Evolutionary conservation across 139 green algal species (phyloP).

Genomic region (Chlorella sp.): DNA sequence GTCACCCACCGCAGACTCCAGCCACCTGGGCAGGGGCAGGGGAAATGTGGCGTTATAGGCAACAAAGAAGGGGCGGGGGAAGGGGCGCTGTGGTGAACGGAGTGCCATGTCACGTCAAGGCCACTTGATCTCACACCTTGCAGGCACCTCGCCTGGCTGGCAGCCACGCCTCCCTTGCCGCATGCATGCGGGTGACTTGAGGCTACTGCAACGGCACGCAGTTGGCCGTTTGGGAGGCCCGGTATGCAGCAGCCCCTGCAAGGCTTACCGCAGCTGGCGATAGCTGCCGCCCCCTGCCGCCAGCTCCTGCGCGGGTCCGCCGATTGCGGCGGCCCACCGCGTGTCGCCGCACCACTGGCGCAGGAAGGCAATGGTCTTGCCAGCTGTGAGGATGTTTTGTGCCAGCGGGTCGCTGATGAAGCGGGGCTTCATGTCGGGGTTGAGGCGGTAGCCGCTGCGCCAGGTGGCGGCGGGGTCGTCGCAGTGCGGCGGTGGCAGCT

Average conservation of each 20-base stretch:
- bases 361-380: slow-evolving; percentile 96
- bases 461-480: slow-evolving; percentile 63
- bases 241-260: background rate
- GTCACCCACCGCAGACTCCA: slow-evolving; percentile 73
- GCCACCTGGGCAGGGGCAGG: slow-evolving; percentile 8
- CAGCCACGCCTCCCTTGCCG: background rate
- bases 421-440: slow-evolving; percentile 61
- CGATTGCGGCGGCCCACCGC: slow-evolving; percentile 66
- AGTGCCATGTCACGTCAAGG: too few relatives aligned
- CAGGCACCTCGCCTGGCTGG: background rate
- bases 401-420: slow-evolving; percentile 73
- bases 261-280: slow-evolving; percentile 21
- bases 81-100: background rate
- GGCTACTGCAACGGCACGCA: background rate
- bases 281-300: background rate
- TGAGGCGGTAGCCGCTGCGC: slow-evolving; percentile 67
- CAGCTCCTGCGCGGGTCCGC: slow-evolving; percentile 1
- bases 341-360: slow-evolving; percentile 80
- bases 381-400: slow-evolving; percentile 78
- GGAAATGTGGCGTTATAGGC: background rate
- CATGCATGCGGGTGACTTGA: background rate
- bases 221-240: background rate
- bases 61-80: too few relatives aligned
- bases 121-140: background rate
- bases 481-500: slow-evolving; percentile 27